phyloP scores from a whole-genome alignment of 2,329 filamentous ascomycete species.

The Dactylonectria estremocensis region DNA sequence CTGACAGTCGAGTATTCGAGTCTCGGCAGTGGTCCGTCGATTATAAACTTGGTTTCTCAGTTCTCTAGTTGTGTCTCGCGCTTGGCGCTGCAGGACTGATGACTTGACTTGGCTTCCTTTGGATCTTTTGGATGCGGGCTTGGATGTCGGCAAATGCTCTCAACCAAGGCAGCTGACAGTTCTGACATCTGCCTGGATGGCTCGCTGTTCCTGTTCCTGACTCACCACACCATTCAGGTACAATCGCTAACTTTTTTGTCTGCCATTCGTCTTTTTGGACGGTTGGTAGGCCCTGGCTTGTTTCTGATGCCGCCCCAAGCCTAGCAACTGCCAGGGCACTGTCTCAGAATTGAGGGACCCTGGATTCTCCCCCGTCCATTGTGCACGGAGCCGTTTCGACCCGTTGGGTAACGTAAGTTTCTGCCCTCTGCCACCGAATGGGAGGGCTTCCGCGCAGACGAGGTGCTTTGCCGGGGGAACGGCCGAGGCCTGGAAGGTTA shows the following conservation, averaged over 20 bases:
- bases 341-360: slow-evolving; percentile 47
- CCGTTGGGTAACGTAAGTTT: slow-evolving; percentile 9
- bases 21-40: slow-evolving; percentile 4
- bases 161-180: slow-evolving; percentile 18
- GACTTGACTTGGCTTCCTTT: slow-evolving; percentile 3
- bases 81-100: slow-evolving; percentile 9
- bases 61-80: slow-evolving; percentile 28
- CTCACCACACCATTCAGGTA: slow-evolving; percentile 12
- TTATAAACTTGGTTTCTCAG: not conserved
- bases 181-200: too few relatives aligned
- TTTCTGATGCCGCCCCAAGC: slow-evolving; percentile 43
- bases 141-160: slow-evolving; percentile 26
- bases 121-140: slow-evolving; percentile 21
- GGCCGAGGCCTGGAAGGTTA: slow-evolving; percentile 22
- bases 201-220: slow-evolving; percentile 16
- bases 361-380: slow-evolving; percentile 34
- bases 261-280: slow-evolving; percentile 36
- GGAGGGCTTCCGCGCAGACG: slow-evolving; percentile 24
- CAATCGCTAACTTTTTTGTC: slow-evolving; percentile 24
- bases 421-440: slow-evolving; percentile 31
- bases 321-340: slow-evolving; percentile 33
- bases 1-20: slow-evolving; percentile 27
- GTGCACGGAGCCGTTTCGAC: slow-evolving; percentile 38
- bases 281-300: slow-evolving; percentile 39
- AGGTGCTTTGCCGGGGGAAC: not conserved